Percentiles rank a stretch among this genome's conserved stretches.
These are phyloP conservation scores for Vitis vinifera DNA, from an alignment of 164 flowering plant species.

Conservation along the genomic window DNA sequence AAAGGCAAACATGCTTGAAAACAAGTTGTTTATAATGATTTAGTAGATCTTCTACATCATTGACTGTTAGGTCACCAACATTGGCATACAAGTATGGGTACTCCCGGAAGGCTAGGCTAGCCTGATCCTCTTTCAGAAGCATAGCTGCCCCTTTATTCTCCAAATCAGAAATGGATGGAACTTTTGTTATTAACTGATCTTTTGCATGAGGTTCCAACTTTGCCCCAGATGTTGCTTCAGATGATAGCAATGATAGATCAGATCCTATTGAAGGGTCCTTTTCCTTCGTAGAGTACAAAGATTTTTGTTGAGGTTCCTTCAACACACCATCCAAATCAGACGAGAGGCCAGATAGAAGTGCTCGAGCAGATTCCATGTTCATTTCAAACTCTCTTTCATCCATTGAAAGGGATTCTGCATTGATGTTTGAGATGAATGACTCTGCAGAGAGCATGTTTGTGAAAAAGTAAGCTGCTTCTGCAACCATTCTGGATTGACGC, in stretches of 20 bases:
- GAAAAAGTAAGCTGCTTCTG: constrained; percentile 88
- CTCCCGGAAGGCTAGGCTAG: constrained; percentile 43
- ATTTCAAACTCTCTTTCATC: constrained; percentile 78
- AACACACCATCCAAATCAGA: constrained; percentile 29
- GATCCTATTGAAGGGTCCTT: constrained; percentile 10
- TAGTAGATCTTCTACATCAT: constrained; percentile 75
- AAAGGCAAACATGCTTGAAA: constrained; percentile 70
- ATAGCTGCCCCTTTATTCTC: constrained; percentile 74
- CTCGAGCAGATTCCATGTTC: constrained; percentile 83
- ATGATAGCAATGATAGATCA: constrained; percentile 16
- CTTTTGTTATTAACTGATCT: constrained; percentile 27
- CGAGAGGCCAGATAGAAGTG: constrained; percentile 67
- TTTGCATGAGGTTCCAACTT: constrained; percentile 24
- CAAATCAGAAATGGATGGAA: constrained; percentile 70
- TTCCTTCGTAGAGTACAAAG: constrained; percentile 25
- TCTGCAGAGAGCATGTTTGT: constrained; percentile 94
- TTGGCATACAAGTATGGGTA: constrained; percentile 71
- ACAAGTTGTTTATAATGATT: constrained; percentile 77
- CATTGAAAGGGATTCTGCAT: constrained; percentile 88
- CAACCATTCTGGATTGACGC: constrained; percentile 70
- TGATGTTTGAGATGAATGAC: constrained; percentile 78
- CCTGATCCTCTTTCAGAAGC: constrained; percentile 65
- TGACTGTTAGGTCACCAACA: constrained; percentile 75
- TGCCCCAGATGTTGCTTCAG: constrained; percentile 27
- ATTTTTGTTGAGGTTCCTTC: constrained; percentile 30